Base-by-base conservation (phyloP, 2,329 filamentous ascomycete genomes). In the Sporothrix luriei region DNA sequence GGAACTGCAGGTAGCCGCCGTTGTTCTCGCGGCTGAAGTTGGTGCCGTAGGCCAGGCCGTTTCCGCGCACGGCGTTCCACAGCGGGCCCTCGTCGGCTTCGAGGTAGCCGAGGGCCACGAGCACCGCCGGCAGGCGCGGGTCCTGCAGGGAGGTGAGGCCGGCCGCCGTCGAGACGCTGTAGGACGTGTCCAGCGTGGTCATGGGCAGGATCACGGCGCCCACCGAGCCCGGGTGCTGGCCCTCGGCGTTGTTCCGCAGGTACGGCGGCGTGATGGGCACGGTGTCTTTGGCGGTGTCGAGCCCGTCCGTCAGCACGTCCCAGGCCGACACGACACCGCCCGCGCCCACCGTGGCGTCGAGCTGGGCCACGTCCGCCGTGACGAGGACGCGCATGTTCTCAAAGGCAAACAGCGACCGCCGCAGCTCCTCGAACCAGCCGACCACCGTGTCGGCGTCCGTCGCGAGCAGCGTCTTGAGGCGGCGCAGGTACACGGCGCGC, bases 51-150 rank as follows among this genome's bases (percentile, higher is more conserved):
- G 95, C 95, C 67, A 98, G 88, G 57, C 95, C 95, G 55, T 92
- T 95, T 69, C 95, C 95, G 61, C 95, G 92, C 64, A 98, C 91
- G 0, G 93, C 92, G 73, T 91, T 91, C 94, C 95, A 98, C 43
- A 99, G 87, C 0, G 95, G 95, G 0, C 95, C 95, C 79, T 99
- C 95, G 21, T 96, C 91, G 0, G 93, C 90, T 77, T 97, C 94
- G 71, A 99, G 90, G 77, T 97, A 98, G 24, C 93, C 89, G 65
- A 93, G 88, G 0, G 94, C 93, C 9, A 99, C 94, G 78, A 97
- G 87, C 66, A 97, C 85, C 2, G 94, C 90, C 0, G 95, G 93
- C 1, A 98, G 84, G 19, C 88, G 85, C 0, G 93, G 90, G 75
- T 97, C 90, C 4, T 86, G 84, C 76, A 91, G 94, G 0, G 90